Base-by-base conservation (phyloP, 371 early-diverging fungal genomes). In the Mucor indicus region DNA sequence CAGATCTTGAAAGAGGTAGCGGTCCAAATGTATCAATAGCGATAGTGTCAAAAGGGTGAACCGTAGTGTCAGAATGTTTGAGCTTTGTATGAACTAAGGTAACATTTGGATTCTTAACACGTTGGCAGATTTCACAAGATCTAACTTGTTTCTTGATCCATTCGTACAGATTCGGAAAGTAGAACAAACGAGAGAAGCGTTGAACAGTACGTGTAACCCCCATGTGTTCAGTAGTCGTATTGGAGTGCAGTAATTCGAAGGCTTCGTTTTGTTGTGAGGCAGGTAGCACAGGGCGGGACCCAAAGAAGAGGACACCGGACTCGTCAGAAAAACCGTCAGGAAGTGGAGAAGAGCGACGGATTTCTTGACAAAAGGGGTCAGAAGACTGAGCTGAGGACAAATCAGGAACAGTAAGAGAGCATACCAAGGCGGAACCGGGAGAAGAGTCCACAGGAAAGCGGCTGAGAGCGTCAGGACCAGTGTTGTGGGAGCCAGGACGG, bases 401-500 rank as follows among this genome's bases (percentile, higher is more conserved):
- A 20, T 44, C 44, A 2, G 20, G 4, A 31, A 21, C 12, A 0
- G 10, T 13, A 5, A 44, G 10, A 16, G 16, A 29, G 5, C 44
- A 44, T 8, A 44, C 16, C 13, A 44, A 3, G 12, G n/a, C 4
- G 6, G 10, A 16, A 27, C 47, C 10, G 19, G 23, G 1, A 21
- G 32, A 20, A 21, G 25, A 8, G 1, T 38, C 38, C n/a, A 24
- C 38, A 13, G 35, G 35, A 27, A 32, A 20, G 2, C 44, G 21
- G 3, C 61, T 62, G 9, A 72, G 48, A 9, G 57, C 43, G 35
- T 69, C 69, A 1, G 62, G n/a, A n/a, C n/a, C 57, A 2, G 44
- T 46, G 29, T 74, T 66, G 0, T 38, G 12, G 0, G 20, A 24
- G 0, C 67, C 67, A 1, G 51, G 45, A 19, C 57, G 44, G 22